A percentile compares a stretch with the other conserved stretches of the same genome.
These are phyloP conservation scores for Kluyveromyces sp. DNA, from an alignment of 1,139 yeast species.

Conservation along the genomic window DNA sequence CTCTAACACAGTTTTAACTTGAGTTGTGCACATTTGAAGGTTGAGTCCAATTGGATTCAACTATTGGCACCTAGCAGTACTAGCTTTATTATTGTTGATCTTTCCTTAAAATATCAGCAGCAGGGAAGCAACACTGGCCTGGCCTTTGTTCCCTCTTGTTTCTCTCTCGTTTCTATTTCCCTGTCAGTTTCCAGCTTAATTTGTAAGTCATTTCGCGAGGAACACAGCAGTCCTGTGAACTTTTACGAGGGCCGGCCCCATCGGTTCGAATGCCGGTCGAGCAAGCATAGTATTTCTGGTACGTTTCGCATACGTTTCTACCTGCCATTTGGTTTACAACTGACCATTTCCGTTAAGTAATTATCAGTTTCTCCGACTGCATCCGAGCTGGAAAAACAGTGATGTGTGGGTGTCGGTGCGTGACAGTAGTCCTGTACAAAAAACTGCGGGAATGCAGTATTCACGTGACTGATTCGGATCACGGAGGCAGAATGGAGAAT, in stretches of 20 bases:
- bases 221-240: too few relatives aligned
- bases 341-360: neutral
- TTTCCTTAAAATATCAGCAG: too few relatives aligned
- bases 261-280: too few relatives aligned
- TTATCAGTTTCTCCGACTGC: slow-evolving; percentile 4
- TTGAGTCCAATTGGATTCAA: too few relatives aligned
- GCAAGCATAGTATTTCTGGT: slow-evolving; percentile 1
- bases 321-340: neutral
- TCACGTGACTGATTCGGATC: slow-evolving; percentile 1
- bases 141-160: neutral
- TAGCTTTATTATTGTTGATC: neutral
- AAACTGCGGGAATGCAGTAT: neutral
- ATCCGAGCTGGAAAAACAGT: slow-evolving; percentile 4
- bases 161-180: neutral
- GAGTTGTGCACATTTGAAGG: too few relatives aligned
- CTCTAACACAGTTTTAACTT: too few relatives aligned
- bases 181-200: neutral
- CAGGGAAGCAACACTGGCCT: too few relatives aligned
- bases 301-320: slow-evolving; percentile 5
- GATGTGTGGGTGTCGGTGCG: neutral
- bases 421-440: neutral
- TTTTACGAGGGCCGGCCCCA: too few relatives aligned
- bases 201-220: neutral
- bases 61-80: neutral
- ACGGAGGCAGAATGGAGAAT: neutral